A percentile compares a stretch with the other conserved stretches of the same genome.
Evolutionary conservation across 495 filamentous ascomycete species (phyloP).

Genomic region (Talaromyces ruber): DNA sequence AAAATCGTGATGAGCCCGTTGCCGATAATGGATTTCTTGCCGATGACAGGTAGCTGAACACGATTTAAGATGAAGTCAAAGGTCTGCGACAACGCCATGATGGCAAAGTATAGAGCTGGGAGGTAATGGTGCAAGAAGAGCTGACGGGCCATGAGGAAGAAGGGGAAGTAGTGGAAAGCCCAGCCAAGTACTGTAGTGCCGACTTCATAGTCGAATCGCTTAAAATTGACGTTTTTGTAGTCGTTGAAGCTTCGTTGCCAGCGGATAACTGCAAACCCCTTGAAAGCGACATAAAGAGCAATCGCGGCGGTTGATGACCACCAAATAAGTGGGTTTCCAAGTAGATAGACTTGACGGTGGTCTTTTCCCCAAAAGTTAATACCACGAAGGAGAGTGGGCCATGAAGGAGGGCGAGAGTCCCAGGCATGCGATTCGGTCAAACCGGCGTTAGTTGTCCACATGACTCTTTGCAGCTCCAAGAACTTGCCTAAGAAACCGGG

Average conservation of each 20-base stretch:
- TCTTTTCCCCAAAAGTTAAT: slow-evolving; percentile 99
- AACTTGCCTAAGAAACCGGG: slow-evolving; percentile 98
- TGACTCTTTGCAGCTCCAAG: slow-evolving; percentile 98
- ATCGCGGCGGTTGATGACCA: slow-evolving; percentile 82
- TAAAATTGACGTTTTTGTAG: slow-evolving; percentile 73
- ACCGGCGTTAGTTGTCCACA: slow-evolving; percentile 98
- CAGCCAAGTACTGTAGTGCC: slow-evolving; percentile 85
- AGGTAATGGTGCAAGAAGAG: slow-evolving; percentile 98
- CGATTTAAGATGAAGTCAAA: slow-evolving; percentile 77
- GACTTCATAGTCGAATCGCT: slow-evolving; percentile 95
- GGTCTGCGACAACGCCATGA: slow-evolving; percentile 79
- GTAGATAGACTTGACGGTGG: slow-evolving; percentile 88
- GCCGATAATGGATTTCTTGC: slow-evolving; percentile 64
- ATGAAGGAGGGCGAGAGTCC: slow-evolving; percentile 91
- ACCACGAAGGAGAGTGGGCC: slow-evolving; percentile 86
- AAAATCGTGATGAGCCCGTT: slow-evolving; percentile 60
- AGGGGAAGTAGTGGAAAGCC: slow-evolving; percentile 96
- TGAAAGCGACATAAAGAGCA: slow-evolving; percentile 69
- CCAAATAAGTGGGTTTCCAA: slow-evolving; percentile 95
- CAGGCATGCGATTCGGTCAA: slow-evolving; percentile 94
- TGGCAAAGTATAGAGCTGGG: slow-evolving; percentile 89
- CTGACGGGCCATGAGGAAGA: slow-evolving; percentile 96
- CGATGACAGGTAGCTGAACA: slow-evolving; percentile 55
- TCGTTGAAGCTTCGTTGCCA: slow-evolving; percentile 92
- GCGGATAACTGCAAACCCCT: slow-evolving; percentile 76